Base-by-base conservation (phyloP, 768 basidiomycete genomes). In the Mycena amicta region DNA sequence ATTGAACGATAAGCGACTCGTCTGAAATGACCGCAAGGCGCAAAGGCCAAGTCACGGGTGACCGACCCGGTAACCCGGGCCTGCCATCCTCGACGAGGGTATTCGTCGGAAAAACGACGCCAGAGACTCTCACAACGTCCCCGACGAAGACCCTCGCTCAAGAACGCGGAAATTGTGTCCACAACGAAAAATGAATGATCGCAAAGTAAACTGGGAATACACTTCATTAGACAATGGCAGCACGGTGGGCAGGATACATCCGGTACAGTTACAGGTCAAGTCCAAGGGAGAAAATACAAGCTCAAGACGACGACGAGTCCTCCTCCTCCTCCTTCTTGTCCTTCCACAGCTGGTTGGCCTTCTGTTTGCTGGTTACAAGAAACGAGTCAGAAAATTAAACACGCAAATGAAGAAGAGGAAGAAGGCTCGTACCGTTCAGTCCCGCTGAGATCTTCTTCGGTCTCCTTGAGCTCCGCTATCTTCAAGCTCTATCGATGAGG, bases 1-100 rank as follows among this genome's bases (percentile, higher is more conserved):
- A 53, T 53, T 39, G 26, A 26, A 41, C 16, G 52, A 53, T 53
- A 53, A 53, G 52, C 8, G 27, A 4, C 5, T 33, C 28, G n/a
- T 52, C 31, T 39, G 15, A 20, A 39, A 15, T 52, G 28, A 23
- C 37, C 52, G 52, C 52, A 27, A 27, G 31, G 27, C 26, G 47
- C 43, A 27, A 29, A 13, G 26, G 13, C 22, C 4, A 22, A 13
- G 47, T 27, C 47, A 49, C 47, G 47, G 12, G 26, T 49, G 6
- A 13, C 25, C 22, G 26, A 8, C 6, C 47, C 47, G 47, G 43
- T 8, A 5, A 26, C n/a, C 47, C 47, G 47, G 12, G 13, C 22
- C 22, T 15, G 15, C 43, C 47, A 12, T 45, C 43, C 47, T 26
- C 27, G 47, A 49, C 47, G 8, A 8, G 33, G 18, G n/a, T n/a